A percentile compares a stretch with the other conserved stretches of the same genome.
These are phyloP conservation scores for Penicillium arizonense DNA, from an alignment of 495 filamentous ascomycete species.

Conservation along the genomic window DNA sequence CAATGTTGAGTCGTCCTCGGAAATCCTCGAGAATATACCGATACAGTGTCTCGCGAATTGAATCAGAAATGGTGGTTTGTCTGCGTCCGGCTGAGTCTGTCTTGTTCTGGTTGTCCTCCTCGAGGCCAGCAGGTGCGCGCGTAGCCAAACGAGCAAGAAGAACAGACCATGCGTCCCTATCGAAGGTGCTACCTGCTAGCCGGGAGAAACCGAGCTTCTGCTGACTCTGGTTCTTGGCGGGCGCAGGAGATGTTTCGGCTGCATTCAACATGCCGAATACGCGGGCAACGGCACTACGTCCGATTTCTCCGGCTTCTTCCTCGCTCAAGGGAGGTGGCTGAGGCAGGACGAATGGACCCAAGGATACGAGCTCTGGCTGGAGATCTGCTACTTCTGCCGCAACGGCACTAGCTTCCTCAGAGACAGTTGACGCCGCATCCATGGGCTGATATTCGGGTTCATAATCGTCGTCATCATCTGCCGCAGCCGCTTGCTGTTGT, in stretches of 20 bases:
- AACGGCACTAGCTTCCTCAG: conserved; percentile 66
- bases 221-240: conserved; percentile 38
- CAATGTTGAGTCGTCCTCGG: conserved; percentile 77
- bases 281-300: conserved; percentile 66
- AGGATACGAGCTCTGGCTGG: conserved; percentile 53
- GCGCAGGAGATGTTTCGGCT: conserved; percentile 62
- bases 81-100: conserved; percentile 13
- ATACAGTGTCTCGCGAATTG: conserved; percentile 77
- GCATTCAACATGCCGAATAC: conserved; percentile 74
- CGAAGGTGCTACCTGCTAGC: conserved; percentile 79
- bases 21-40: conserved; percentile 89
- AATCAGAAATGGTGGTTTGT: conserved; percentile 52
- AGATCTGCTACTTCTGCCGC: conserved; percentile 52
- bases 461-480: conserved; percentile 88
- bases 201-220: conserved; percentile 67
- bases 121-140: conserved; percentile 66
- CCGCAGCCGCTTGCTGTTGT: conserved; percentile 41
- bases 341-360: conserved; percentile 74
- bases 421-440: conserved; percentile 69
- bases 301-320: conserved; percentile 63
- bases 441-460: conserved; percentile 77
- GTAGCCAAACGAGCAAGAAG: conserved; percentile 85
- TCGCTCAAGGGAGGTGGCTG: conserved; percentile 70
- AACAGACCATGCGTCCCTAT: conserved; percentile 88
- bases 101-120: conserved; percentile 42